These are phyloP conservation scores for Cupressus sempervirens DNA, from an alignment of 75 land plant species.

Conservation along the genomic window DNA sequence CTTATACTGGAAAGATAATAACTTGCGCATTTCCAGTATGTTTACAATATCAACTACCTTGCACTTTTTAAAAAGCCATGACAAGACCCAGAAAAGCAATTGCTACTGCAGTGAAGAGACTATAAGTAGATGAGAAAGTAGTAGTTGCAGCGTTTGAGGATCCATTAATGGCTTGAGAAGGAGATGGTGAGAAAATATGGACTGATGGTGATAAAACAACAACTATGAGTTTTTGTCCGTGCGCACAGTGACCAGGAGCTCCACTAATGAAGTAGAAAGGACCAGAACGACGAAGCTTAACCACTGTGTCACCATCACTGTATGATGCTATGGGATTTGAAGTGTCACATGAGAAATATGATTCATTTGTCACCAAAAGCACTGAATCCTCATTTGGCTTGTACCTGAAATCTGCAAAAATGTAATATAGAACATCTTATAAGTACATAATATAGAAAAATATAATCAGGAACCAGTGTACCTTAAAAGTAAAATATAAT, in stretches of 20 bases:
- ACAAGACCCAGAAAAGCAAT: neutral
- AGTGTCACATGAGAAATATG: constrained; percentile 36
- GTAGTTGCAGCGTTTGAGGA: neutral
- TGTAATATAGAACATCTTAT: too few species aligned
- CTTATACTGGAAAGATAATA: neutral
- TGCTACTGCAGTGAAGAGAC: neutral
- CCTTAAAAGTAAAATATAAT: too few species aligned
- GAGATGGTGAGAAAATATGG: neutral
- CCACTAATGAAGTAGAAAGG: constrained; percentile 58
- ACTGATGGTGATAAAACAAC: constrained; percentile 12
- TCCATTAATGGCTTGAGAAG: neutral
- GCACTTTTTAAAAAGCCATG: neutral
- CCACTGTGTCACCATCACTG: constrained; percentile 38
- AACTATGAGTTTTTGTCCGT: constrained; percentile 46
- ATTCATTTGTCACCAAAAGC: constrained; percentile 37
- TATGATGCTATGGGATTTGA: constrained; percentile 18
- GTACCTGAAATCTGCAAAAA: constrained; percentile 39
- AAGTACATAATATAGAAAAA: too few species aligned
- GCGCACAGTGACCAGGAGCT: constrained; percentile 35
- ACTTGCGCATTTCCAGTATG: neutral
- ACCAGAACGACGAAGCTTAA: constrained; percentile 34
- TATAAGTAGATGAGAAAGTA: neutral
- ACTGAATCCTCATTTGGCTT: constrained; percentile 31
- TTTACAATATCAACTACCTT: neutral
- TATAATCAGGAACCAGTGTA: too few species aligned